Base-by-base conservation (phyloP, 768 basidiomycete species). In the Tulasnella calospora region DNA sequence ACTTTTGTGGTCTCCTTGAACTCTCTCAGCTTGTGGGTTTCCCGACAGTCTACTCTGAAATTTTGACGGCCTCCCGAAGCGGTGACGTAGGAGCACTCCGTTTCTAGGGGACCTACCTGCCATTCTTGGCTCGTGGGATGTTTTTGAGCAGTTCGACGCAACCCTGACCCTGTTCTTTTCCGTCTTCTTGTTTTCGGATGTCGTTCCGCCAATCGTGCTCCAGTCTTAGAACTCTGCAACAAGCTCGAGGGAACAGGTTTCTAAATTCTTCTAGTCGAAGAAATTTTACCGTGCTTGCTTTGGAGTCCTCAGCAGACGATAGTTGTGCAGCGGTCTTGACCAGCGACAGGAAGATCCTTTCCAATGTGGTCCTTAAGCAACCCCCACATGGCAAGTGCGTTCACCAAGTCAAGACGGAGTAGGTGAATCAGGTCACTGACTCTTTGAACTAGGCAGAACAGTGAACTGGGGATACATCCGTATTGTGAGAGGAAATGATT, bases 231-330 rank as follows among this genome's bases (percentile, higher is more conserved):
- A 69, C 23, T 7, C 67, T 30, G 27, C 67, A 12, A 15, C 27
- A 69, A 69, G 44, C 19, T 46, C 44, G 13, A 46, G 13, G 44
- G 44, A 46, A 12, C 13, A 15, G 19, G 44, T 2, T 46, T 46
- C 44, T 38, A 9, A 19, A 46, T 46, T 4, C 44, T 12, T 4
- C 44, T 9, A 38, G 38, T n/a, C 30, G 27, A 36, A 72, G 78
- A 27, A 70, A 80, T 23, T 81, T 81, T 27, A 78, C 76, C 8
- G 83, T 86, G n/a, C 82, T 86, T 21, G 85, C 82, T 21, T 78
- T 97, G 47, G 96, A 98, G 84, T 91, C 92, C 1, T 96, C 94
- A 17, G 95, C 95, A 19, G 97, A 99, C 83, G 98, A 99, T 82
- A 94, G 95, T 0, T 97, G 95, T 81, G 94, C 92, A 21, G 92